Evolutionary conservation across 1,284 basidiomycete species (phyloP).

Genomic region (Cutaneotrichosporon arboriforme): DNA sequence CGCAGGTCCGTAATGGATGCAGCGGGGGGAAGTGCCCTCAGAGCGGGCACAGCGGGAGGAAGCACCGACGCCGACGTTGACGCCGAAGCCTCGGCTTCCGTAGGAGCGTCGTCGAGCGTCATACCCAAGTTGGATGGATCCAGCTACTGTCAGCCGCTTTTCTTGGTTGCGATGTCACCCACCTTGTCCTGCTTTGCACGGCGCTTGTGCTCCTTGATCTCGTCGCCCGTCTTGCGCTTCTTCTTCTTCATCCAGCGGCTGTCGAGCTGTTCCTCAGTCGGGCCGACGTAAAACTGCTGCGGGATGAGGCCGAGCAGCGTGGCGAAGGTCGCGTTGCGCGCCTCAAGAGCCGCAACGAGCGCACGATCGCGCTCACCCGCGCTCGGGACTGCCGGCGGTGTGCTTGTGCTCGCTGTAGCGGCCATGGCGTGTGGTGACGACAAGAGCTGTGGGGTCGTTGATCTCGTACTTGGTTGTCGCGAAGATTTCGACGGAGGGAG

Average conservation of each 20-base stretch:
- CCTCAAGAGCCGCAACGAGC: conserved; percentile 59
- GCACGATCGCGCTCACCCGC: conserved; percentile 6
- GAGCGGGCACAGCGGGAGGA: conserved; percentile 15
- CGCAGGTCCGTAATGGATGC: conserved; percentile 67
- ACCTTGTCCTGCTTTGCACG: conserved; percentile 82
- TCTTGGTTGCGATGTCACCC: conserved; percentile 17
- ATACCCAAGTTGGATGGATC: conserved; percentile 68
- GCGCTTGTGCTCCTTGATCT: conserved; percentile 76
- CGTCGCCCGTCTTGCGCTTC: conserved; percentile 75
- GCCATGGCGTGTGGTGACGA: neutral
- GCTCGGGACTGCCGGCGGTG: neutral
- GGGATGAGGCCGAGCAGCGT: conserved; percentile 75
- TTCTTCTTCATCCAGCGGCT: conserved; percentile 84
- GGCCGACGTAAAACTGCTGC: conserved; percentile 74
- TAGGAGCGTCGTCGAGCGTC: conserved; percentile 27
- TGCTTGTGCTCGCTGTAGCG: neutral
- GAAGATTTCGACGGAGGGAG: neutral
- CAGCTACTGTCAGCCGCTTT: conserved; percentile 54
- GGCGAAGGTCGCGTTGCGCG: conserved; percentile 78
- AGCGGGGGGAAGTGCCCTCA: conserved; percentile 61
- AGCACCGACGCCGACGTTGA: neutral
- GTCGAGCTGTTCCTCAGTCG: conserved; percentile 62
- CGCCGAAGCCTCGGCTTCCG: conserved; percentile 25
- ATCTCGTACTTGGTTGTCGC: neutral
- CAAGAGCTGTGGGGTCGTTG: no score